A percentile compares a stretch with the other conserved stretches of the same genome.
phyloP scores from a whole-genome alignment of 2,329 filamentous ascomycete genomes.

The Didymella sp. region DNA sequence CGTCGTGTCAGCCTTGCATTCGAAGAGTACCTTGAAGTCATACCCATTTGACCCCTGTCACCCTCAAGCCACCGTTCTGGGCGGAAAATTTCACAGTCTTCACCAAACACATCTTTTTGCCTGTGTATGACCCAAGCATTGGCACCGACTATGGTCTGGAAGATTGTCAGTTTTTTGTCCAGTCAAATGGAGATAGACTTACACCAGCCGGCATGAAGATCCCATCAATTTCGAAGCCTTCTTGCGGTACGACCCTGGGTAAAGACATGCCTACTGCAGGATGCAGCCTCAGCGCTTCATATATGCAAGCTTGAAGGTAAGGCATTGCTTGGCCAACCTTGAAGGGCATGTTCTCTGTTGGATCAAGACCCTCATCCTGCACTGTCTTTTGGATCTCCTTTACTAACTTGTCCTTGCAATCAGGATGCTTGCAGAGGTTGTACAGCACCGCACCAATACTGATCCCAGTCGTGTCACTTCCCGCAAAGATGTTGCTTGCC shows the following conservation, averaged over 20 bases:
- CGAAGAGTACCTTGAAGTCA: background rate
- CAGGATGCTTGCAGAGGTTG: slow-evolving; percentile 26
- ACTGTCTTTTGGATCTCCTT: slow-evolving; percentile 23
- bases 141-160: slow-evolving; percentile 20
- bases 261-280: slow-evolving; percentile 30
- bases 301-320: slow-evolving; percentile 33
- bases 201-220: slow-evolving; percentile 22
- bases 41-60: slow-evolving; percentile 18
- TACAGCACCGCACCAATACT: slow-evolving; percentile 39
- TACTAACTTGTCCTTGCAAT: slow-evolving; percentile 23
- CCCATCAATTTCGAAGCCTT: slow-evolving; percentile 22
- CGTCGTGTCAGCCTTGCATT: background rate
- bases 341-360: slow-evolving; percentile 15
- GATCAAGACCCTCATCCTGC: slow-evolving; percentile 3
- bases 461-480: slow-evolving; percentile 54
- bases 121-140: slow-evolving; percentile 28
- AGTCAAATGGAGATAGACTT: background rate
- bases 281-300: slow-evolving; percentile 32
- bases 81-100: slow-evolving; percentile 24
- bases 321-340: slow-evolving; percentile 27
- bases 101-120: slow-evolving; percentile 23
- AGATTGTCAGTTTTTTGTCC: background rate
- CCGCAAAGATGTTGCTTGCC: slow-evolving; percentile 48
- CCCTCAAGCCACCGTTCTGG: slow-evolving; percentile 26
- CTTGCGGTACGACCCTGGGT: slow-evolving; percentile 25